Evolutionary conservation across 1,284 basidiomycete species (phyloP).

Genomic region (Austroboletus novae-zelandiae): DNA sequence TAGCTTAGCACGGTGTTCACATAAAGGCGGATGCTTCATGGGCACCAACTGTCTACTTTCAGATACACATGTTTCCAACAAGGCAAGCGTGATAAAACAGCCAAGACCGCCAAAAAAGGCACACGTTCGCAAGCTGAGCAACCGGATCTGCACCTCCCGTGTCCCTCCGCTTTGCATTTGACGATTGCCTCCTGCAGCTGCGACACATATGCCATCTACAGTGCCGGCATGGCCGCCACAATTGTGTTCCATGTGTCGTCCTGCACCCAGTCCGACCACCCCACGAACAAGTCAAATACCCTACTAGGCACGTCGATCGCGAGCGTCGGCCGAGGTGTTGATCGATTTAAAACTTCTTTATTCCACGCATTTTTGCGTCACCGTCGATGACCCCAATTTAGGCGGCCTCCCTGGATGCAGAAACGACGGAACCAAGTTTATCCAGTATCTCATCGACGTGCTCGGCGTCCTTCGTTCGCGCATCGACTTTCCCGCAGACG

Average conservation of each 20-base stretch:
- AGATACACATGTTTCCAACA: too few species aligned
- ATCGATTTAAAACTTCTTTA: neutral
- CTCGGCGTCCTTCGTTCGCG: conserved; percentile 54
- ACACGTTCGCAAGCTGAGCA: conserved; percentile 43
- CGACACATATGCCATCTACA: conserved; percentile 56
- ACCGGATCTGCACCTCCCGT: conserved; percentile 68
- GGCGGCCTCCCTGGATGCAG: conserved; percentile 55
- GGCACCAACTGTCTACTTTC: too few species aligned
- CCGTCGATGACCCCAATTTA: conserved; percentile 48
- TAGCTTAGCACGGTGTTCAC: too few species aligned
- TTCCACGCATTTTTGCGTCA: conserved; percentile 50
- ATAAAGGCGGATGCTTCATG: too few species aligned
- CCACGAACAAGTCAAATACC: too few species aligned
- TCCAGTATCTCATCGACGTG: conserved; percentile 47
- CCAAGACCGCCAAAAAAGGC: too few species aligned
- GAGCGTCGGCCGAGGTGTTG: neutral
- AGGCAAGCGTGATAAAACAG: too few species aligned
- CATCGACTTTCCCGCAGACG: conserved; percentile 50
- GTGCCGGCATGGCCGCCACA: conserved; percentile 34
- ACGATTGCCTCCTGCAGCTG: conserved; percentile 64
- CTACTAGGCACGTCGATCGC: too few species aligned
- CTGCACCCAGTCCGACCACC: too few species aligned
- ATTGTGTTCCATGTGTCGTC: too few species aligned
- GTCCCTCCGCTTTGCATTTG: conserved; percentile 61
- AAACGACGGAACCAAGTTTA: conserved; percentile 52